Conservation (phyloP, 768 basidiomycete species). For the Tylopilus sp. region DNA sequence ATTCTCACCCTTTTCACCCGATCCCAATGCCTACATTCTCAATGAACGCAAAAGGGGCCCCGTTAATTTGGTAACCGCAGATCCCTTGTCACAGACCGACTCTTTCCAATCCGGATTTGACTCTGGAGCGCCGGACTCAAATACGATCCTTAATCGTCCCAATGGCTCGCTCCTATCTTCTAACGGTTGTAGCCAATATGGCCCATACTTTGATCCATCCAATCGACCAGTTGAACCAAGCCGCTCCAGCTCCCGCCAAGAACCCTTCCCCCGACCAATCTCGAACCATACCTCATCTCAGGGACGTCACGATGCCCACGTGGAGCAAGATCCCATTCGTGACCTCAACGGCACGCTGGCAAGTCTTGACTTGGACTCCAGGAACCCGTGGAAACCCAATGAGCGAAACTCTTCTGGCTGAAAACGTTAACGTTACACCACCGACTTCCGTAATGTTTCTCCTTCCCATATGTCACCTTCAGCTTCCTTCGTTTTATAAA, state of each 20-base stretch:
- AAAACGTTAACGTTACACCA: slow-evolving; percentile 10
- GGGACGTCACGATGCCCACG: slow-evolving; percentile 24
- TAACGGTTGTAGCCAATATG: slow-evolving; percentile 44
- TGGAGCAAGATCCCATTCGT: slow-evolving; percentile 53
- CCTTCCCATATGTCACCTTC: slow-evolving; percentile 9
- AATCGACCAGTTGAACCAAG: slow-evolving; percentile 38
- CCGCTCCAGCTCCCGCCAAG: slow-evolving; percentile 41
- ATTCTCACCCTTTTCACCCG: slow-evolving; percentile 81
- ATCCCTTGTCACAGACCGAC: slow-evolving; percentile 46
- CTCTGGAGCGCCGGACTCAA: slow-evolving; percentile 36
- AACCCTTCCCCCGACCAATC: slow-evolving; percentile 52
- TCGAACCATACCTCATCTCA: slow-evolving; percentile 43
- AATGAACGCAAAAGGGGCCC: slow-evolving; percentile 35
- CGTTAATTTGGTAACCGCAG: slow-evolving; percentile 34
- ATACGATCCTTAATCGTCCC: slow-evolving; percentile 33
- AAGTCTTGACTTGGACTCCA: slow-evolving; percentile 61
- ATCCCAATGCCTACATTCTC: slow-evolving; percentile 51
- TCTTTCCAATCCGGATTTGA: slow-evolving; percentile 51
- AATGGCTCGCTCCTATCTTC: slow-evolving; percentile 45
- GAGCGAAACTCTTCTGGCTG: slow-evolving; percentile 20
- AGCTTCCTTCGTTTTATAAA: slow-evolving; percentile 27
- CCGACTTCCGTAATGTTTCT: slow-evolving; percentile 7
- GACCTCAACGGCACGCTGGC: slow-evolving; percentile 77
- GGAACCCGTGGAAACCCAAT: slow-evolving; percentile 31
- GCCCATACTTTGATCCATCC: slow-evolving; percentile 42